Percentiles rank a stretch among this genome's conserved stretches.
These are phyloP conservation scores for Pseudozyma flocculosa DNA, from an alignment of 1,284 basidiomycete species.

Conservation along the genomic window DNA sequence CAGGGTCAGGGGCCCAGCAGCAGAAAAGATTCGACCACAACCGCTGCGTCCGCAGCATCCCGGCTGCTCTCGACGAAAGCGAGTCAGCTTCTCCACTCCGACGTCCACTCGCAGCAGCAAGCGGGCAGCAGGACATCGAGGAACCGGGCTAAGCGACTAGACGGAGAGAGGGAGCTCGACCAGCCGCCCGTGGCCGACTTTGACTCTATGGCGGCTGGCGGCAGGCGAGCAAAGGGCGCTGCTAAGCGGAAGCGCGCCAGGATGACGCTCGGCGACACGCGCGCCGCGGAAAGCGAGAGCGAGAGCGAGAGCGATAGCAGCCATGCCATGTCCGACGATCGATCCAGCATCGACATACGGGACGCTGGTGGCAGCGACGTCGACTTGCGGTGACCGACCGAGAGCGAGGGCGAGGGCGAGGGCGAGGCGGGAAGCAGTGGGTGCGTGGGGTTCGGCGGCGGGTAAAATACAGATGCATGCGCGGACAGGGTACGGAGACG, in stretches of 20 bases:
- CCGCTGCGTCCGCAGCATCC: constrained; percentile 7
- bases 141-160: constrained; percentile 18
- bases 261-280: constrained; percentile 32
- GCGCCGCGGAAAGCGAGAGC: constrained; percentile 17
- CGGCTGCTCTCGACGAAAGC: constrained; percentile 17
- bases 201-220: constrained; percentile 12
- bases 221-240: constrained; percentile 10
- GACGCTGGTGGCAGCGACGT: no score
- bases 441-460: no score
- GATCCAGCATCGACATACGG: no score
- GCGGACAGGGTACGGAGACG: no score
- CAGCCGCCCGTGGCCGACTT: constrained; percentile 20
- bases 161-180: constrained; percentile 30
- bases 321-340: background rate
- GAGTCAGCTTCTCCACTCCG: constrained; percentile 15
- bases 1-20: no score
- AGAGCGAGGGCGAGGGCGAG: no score
- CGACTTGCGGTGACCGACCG: no score
- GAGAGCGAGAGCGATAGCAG: constrained; percentile 3
- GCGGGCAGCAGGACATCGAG: constrained; percentile 16
- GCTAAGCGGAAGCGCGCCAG: constrained; percentile 27
- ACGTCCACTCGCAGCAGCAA: background rate
- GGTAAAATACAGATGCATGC: no score
- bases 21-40: no score
- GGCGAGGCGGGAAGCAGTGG: no score